Base-by-base conservation (phyloP, 768 basidiomycete genomes). In the Strobilomyces confusus region DNA sequence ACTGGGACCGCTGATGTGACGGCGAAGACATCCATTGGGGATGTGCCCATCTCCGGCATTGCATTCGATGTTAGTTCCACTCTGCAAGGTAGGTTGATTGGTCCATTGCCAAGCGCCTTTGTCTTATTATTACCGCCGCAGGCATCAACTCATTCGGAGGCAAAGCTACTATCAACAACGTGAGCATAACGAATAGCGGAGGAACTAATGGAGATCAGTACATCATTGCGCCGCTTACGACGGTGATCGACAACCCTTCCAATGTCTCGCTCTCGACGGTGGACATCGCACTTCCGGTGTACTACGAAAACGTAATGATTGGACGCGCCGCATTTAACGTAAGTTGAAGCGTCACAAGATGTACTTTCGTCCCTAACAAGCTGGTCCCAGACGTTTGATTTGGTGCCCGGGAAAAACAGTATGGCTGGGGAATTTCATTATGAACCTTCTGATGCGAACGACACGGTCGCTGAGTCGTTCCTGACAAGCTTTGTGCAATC, bases 401-500 rank as follows among this genome's bases (percentile, higher is more conserved):
- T 88, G 40, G 67, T 75, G 19, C 85, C 86, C 4, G 86, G 85
- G 41, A 62, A 72, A 41, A 85, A 87, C 56, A 62, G 59, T 2
- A 61, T 82, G 22, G 48, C 73, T 0, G 73, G 83, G 3, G 83
- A 87, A 61, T 88, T 89, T 73, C 84, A 78, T 54, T 89, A 89
- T 59, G 71, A 76, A 57, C 86, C 87, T 1, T 74, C 75, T 11
- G 66, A 87, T 65, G 77, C 82, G 11, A 86, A 87, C 57, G 79
- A 88, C 60, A 86, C 86, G 5, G 68, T 73, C 22, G 86, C 87
- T 4, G 63, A 85, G 73, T 65, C 69, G 25, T 88, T 89, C 74
- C 63, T 87, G 56, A 73, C 78, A 9, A 63, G 72, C 32, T 88
- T 86, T 67, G 74, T 89, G 40, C 81, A 82, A 64, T 77, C 75